These are phyloP conservation scores for Gymnopus androsaceus DNA, from an alignment of 1,284 basidiomycete species.

Conservation along the genomic window DNA sequence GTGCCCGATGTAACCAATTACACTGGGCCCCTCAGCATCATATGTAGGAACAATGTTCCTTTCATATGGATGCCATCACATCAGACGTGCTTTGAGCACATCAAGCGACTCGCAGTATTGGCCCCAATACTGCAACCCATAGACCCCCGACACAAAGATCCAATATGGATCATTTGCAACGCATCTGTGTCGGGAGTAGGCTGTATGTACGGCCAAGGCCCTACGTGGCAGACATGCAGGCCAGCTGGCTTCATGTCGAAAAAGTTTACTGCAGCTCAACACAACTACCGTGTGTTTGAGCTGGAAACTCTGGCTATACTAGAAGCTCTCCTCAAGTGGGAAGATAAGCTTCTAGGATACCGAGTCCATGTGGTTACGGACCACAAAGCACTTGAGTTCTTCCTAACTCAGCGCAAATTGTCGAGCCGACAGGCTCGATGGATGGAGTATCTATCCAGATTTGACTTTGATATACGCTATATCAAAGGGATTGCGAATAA, in stretches of 20 bases:
- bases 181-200: conserved; percentile 21
- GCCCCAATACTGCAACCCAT: conserved; percentile 11
- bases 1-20: conserved; percentile 26
- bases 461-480: conserved; percentile 30
- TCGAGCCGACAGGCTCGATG: conserved; percentile 25
- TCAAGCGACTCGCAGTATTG: conserved; percentile 13
- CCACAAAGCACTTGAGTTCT: conserved; percentile 31
- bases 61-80: conserved; percentile 21
- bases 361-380: conserved; percentile 29
- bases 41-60: conserved; percentile 16
- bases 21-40: conserved; percentile 19
- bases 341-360: conserved; percentile 28
- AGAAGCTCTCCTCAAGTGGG: conserved; percentile 31
- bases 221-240: conserved; percentile 29
- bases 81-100: conserved; percentile 13
- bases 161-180: conserved; percentile 47
- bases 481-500: conserved; percentile 29
- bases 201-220: no score
- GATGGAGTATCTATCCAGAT: conserved; percentile 30
- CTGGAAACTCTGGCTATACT: conserved; percentile 32
- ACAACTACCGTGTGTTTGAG: conserved; percentile 28
- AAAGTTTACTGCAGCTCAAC: conserved; percentile 26
- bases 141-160: conserved; percentile 21
- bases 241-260: conserved; percentile 33
- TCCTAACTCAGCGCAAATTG: conserved; percentile 22